Conservation (phyloP, 208 protist genomes). For the Giardia muris region DNA sequence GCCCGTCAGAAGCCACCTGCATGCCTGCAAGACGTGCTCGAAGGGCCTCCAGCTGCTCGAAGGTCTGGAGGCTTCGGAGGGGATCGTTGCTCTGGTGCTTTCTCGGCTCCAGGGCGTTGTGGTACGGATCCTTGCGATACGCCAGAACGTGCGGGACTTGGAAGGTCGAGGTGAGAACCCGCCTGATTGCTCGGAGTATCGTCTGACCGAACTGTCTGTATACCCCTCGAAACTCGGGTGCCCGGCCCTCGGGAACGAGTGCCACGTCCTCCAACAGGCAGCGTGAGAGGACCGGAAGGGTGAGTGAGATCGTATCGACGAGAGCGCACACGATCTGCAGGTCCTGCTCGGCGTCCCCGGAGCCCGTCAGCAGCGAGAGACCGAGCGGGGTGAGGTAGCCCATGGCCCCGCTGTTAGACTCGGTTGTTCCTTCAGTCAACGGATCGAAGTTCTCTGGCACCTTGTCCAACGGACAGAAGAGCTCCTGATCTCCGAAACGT, state of each 20-base stretch:
- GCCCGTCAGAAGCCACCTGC: not conserved
- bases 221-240: too few species aligned
- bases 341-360: not conserved
- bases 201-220: too few species aligned
- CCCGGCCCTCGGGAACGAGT: too few species aligned
- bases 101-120: not conserved
- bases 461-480: too few species aligned
- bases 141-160: not conserved
- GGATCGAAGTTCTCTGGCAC: too few species aligned
- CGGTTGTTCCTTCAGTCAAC: too few species aligned
- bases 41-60: not conserved
- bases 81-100: not conserved
- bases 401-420: too few species aligned
- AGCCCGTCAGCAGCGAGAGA: too few species aligned
- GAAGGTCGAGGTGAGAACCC: not conserved
- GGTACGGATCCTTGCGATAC: not conserved
- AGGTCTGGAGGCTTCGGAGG: not conserved
- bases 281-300: not conserved
- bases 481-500: too few species aligned
- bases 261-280: not conserved
- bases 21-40: not conserved
- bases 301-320: not conserved
- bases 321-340: not conserved
- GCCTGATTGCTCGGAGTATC: too few species aligned
- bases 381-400: too few species aligned